Evolutionary conservation across 148 eudicot species (phyloP), one percentile per base, ranked within the genome.

Genomic region (Chenopodium formosanum): DNA sequence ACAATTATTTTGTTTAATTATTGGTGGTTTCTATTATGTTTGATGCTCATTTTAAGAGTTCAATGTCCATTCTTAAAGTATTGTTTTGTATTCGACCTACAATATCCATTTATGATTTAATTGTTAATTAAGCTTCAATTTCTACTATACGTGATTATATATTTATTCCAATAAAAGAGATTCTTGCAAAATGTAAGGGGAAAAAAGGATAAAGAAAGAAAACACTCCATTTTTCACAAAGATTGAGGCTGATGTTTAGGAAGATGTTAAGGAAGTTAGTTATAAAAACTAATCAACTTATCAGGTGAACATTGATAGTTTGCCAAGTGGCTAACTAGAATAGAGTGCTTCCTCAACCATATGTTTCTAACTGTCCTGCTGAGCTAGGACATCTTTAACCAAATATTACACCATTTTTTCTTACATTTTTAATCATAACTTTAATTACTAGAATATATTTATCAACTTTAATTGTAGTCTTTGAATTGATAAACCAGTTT

Each of bases 221-320:
- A 50, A 1, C 27, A 37, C 29, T 63, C 48, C 46, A 23, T 60
- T 11, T 78, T 22, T 76, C 78, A 75, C 46, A 40, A 40, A 0
- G 60, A 34, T 34, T 46, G 48, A 46, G 78, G 82, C 81, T 83
- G 31, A 74, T 74, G 81, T 86, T 80, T 31, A 83, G 88, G 88
- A 68, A 80, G 31, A 74, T 74, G 81, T 86, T 80, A n/a, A 83
- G 88, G 88, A 68, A 80, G 73, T 75, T 86, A 37, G 81, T 82
- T 83, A 77, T 79, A 29, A 31, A 65, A 62, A 76, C 20, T 83
- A 80, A 82, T 83, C 75, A 86, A 80, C 79, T 76, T 80, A 47
- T 67, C 48, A 56, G 37, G 3, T 73, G 16, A 32, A 32, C n/a
- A 76, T 76, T 70, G 29, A 44, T 69, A 74, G 77, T 56, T 71